These are phyloP conservation scores for Solioccasus polychromus DNA, from an alignment of 768 basidiomycete genomes.

Conservation along the genomic window DNA sequence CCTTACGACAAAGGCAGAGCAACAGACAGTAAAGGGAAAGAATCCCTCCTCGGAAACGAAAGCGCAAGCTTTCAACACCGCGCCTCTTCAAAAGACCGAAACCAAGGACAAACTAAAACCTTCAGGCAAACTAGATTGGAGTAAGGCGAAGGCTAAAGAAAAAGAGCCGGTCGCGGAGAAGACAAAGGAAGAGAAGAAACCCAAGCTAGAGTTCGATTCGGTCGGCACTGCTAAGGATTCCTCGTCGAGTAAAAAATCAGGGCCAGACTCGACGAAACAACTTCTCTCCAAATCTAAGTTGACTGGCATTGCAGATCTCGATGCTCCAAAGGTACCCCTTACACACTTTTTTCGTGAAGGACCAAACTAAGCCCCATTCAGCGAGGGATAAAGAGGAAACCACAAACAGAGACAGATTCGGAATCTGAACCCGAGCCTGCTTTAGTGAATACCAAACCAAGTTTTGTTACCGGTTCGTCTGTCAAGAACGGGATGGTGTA, in stretches of 20 bases:
- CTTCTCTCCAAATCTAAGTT: background rate
- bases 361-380: conserved; percentile 25
- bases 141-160: conserved; percentile 52
- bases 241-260: background rate
- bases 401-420: conserved; percentile 20
- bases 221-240: background rate
- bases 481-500: conserved; percentile 48
- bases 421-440: conserved; percentile 26
- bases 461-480: conserved; percentile 9
- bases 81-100: conserved; percentile 14
- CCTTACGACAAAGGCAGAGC: conserved; percentile 11
- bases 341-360: background rate
- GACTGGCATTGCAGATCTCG: background rate
- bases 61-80: conserved; percentile 25
- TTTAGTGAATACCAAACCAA: conserved; percentile 9
- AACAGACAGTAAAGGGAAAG: conserved; percentile 22
- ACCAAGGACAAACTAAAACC: conserved; percentile 30
- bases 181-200: conserved; percentile 16
- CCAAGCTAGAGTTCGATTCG: conserved; percentile 10
- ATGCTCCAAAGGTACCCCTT: conserved; percentile 5
- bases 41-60: conserved; percentile 24
- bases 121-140: conserved; percentile 60
- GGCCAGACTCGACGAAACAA: background rate
- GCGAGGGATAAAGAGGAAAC: conserved; percentile 44
- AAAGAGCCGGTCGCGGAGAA: conserved; percentile 12